Conservation (phyloP, 768 basidiomycete species). For the Dioszegia hungarica region DNA sequence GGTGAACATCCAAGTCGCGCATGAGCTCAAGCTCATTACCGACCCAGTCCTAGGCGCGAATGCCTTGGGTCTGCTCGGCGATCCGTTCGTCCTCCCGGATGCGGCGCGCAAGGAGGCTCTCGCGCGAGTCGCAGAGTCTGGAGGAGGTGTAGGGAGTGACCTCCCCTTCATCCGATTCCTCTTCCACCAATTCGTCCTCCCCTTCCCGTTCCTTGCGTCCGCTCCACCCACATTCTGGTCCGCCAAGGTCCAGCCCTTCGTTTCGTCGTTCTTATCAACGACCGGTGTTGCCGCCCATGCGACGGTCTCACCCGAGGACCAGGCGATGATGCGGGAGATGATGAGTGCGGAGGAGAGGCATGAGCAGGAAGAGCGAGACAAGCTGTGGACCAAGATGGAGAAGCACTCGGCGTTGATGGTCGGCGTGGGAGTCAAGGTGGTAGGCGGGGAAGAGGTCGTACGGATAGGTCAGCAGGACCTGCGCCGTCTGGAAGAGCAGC, state of each 20-base stretch:
- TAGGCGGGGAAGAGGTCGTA: slow-evolving; percentile 72
- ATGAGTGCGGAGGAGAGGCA: slow-evolving; percentile 41
- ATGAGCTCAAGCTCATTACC: slow-evolving; percentile 68
- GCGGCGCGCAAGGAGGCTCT: slow-evolving; percentile 27
- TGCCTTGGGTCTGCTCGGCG: slow-evolving; percentile 78
- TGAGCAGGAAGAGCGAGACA: slow-evolving; percentile 57
- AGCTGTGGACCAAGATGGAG: slow-evolving; percentile 71
- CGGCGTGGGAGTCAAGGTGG: slow-evolving; percentile 72
- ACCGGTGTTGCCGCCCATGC: slow-evolving; percentile 51
- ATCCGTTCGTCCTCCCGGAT: slow-evolving; percentile 64
- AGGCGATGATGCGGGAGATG: slow-evolving; percentile 27
- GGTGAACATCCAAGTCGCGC: slow-evolving; percentile 73
- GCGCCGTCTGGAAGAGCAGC: slow-evolving; percentile 67
- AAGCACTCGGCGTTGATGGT: slow-evolving; percentile 79
- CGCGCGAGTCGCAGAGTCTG: slow-evolving; percentile 23
- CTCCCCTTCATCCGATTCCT: slow-evolving; percentile 84
- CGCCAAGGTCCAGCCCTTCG: slow-evolving; percentile 89
- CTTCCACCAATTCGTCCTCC: slow-evolving; percentile 85
- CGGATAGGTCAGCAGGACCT: slow-evolving; percentile 80
- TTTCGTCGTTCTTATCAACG: slow-evolving; percentile 72
- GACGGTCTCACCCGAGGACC: slow-evolving; percentile 20
- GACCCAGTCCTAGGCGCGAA: slow-evolving; percentile 47
- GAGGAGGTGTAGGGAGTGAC: slow-evolving; percentile 52
- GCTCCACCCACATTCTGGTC: slow-evolving; percentile 91
- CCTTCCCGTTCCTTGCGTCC: slow-evolving; percentile 87